Evolutionary conservation across 1,284 basidiomycete species (phyloP).

Genomic region (Ustilago cynodontis): DNA sequence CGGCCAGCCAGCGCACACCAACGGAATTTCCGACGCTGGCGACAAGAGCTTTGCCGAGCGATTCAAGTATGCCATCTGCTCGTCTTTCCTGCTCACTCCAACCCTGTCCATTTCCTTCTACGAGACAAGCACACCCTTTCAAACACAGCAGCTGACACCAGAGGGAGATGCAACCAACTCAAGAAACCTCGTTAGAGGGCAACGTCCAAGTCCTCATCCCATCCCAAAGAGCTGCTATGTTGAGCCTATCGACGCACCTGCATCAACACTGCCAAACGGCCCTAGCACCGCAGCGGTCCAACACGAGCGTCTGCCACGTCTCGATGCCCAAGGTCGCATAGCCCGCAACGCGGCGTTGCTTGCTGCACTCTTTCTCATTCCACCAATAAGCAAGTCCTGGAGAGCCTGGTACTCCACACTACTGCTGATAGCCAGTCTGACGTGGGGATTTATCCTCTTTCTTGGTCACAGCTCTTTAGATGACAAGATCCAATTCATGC

Average conservation of each 20-base stretch:
- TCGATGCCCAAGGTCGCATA: conserved; percentile 24
- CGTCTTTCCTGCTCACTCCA: conserved; percentile 65
- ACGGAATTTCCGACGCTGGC: conserved; percentile 1
- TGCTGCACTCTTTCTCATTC: conserved; percentile 25
- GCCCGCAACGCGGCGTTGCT: conserved; percentile 31
- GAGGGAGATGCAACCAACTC: background rate
- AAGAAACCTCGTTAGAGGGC: background rate
- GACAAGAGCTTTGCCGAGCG: conserved; percentile 53
- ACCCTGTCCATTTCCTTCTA: conserved; percentile 67
- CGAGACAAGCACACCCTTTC: conserved; percentile 35
- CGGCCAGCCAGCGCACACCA: background rate
- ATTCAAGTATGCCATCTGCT: conserved; percentile 67
- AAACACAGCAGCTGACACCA: background rate
- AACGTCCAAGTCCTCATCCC: conserved; percentile 6
- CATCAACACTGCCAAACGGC: background rate
- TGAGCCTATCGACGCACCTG: conserved; percentile 23
- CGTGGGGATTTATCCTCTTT: conserved; percentile 35
- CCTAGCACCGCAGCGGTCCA: background rate
- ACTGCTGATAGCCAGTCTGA: conserved; percentile 24
- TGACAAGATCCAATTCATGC: conserved; percentile 34
- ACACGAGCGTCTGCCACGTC: conserved; percentile 24
- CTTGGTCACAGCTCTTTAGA: conserved; percentile 27
- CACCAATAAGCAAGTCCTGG: conserved; percentile 36
- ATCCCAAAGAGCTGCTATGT: conserved; percentile 18
- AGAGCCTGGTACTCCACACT: conserved; percentile 30